Percentiles rank a stretch among this genome's conserved stretches.
phyloP scores from a whole-genome alignment of 2,329 filamentous ascomycete genomes.

The Cladophialophora bantiana region DNA sequence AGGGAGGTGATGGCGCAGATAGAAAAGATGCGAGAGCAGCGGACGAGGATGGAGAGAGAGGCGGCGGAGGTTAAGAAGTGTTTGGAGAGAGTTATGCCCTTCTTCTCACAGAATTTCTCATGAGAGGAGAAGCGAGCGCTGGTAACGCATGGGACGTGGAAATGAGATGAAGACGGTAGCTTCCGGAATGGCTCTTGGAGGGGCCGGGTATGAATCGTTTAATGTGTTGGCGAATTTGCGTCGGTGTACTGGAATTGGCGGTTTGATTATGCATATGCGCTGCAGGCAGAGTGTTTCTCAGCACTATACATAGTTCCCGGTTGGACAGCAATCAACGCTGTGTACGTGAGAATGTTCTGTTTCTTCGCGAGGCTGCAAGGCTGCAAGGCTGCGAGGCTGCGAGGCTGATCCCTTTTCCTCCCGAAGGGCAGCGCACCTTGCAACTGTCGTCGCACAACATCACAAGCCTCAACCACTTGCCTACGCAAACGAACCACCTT shows the following conservation, averaged over 20 bases:
- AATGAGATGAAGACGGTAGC: neutral
- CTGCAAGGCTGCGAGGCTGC: constrained; percentile 3
- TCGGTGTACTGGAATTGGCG: neutral
- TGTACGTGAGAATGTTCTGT: neutral
- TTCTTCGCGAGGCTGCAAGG: neutral
- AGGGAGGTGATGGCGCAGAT: constrained; percentile 87
- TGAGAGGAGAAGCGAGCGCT: constrained; percentile 12
- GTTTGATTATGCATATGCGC: constrained; percentile 2
- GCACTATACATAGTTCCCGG: neutral
- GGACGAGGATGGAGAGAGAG: constrained; percentile 84
- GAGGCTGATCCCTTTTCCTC: neutral
- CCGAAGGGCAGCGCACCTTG: neutral
- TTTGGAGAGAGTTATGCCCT: constrained; percentile 82
- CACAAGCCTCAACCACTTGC: neutral
- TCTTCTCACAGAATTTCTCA: constrained; percentile 40
- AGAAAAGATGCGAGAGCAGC: constrained; percentile 83
- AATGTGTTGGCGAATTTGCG: constrained; percentile 6
- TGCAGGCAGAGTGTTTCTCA: neutral
- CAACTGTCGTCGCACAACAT: neutral
- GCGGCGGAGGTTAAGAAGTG: constrained; percentile 85
- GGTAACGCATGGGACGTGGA: neutral
- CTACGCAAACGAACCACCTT: neutral
- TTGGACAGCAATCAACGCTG: constrained; percentile 5
- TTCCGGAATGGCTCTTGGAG: neutral
- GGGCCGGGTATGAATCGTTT: constrained; percentile 1